Conservation (phyloP, 2,329 filamentous ascomycete species). For the Pestalotiopsis sp. region DNA sequence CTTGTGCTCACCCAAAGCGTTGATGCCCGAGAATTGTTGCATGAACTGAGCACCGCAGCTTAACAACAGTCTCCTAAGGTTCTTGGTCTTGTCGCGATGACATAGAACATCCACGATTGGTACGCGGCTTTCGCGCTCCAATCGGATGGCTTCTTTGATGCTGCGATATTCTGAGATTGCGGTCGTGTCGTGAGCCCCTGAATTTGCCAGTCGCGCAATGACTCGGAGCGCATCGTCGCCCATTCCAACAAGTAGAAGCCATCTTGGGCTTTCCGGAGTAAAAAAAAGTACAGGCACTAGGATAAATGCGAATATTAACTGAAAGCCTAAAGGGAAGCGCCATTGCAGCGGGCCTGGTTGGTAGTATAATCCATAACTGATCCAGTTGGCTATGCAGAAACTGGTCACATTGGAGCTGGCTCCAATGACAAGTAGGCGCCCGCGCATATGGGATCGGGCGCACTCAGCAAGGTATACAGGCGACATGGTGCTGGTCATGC, state of each 20-base stretch:
- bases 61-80: conserved; percentile 17
- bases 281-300: conserved; percentile 33
- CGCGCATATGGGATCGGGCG: conserved; percentile 28
- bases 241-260: conserved; percentile 56
- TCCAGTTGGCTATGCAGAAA: conserved; percentile 52
- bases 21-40: conserved; percentile 52
- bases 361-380: conserved; percentile 43
- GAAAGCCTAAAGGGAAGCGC: conserved; percentile 39
- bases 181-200: conserved; percentile 21
- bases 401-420: conserved; percentile 35
- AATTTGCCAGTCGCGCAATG: conserved; percentile 58
- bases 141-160: conserved; percentile 37
- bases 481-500: conserved; percentile 32
- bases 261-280: conserved; percentile 40
- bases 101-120: conserved; percentile 36
- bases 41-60: conserved; percentile 51
- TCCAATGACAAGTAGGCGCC: conserved; percentile 29
- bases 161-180: conserved; percentile 38
- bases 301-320: conserved; percentile 40
- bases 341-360: conserved; percentile 36
- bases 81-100: conserved; percentile 41
- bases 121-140: conserved; percentile 36
- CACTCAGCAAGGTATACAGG: conserved; percentile 32
- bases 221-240: conserved; percentile 45
- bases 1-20: conserved; percentile 31